Base-by-base conservation (phyloP, 2,329 filamentous ascomycete species). In the Cytospora piceicola region DNA sequence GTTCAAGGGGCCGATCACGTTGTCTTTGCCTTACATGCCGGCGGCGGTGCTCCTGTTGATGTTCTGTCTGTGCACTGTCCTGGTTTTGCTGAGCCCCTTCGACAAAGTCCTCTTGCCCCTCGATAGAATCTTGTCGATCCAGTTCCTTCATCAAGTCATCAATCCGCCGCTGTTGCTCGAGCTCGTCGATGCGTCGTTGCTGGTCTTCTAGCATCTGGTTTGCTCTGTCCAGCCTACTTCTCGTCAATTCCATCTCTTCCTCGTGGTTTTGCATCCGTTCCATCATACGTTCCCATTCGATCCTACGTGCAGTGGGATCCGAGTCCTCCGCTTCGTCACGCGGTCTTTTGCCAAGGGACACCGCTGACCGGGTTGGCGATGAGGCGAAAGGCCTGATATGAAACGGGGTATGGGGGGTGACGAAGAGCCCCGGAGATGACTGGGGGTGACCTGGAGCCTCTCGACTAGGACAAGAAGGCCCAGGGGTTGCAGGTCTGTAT, bases 231-330 rank as follows among this genome's bases (percentile, higher is more conserved):
- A 63, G 14, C 30, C 27, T 29, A 9, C 12, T 22, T n/a, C 53
- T 51, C 12, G 55, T 53, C 39, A 39, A 29, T 15, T 63, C 61
- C 61, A 63, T 63, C 4, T 63, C 39, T 11, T 2, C 51, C 42
- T 63, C 53, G 20, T 63, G 53, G 3, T 20, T 57, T 3, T n/a
- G 14, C 11, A 63, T 30, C 20, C 53, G 46, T 39, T 29, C 30
- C 30, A 63, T 17, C 61, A 63, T 52, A 17, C 61, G 46, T 46
- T 63, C 24, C 61, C n/a, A 57, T 17, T 63, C 53, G 4, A 14
- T 36, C 5, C 15, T 17, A n/a, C 32, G 55, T 15, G 39, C 24
- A 0, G 17, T 1, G 7, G 61, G 56, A 9, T 57, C 53, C 24
- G 27, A 2, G 1, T 22, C 39, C 11, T 29, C 39, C 2, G 22